Evolutionary conservation across 2,329 filamentous ascomycete genomes (phyloP), one percentile per base, ranked within the genome.

Genomic region (Fusarium abutilonis): DNA sequence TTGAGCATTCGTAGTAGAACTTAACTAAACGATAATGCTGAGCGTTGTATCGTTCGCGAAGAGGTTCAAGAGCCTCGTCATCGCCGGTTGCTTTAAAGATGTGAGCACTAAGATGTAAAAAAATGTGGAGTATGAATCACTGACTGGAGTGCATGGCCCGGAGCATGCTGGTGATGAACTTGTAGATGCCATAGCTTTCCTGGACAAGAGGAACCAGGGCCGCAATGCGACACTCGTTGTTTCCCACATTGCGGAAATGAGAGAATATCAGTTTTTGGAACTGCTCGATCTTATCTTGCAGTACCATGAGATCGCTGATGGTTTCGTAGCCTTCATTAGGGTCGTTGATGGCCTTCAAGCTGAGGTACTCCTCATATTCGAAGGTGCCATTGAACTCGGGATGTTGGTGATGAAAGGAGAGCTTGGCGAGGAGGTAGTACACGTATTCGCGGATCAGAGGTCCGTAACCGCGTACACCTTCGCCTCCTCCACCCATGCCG

Each of bases 1-100:
- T 99, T 10, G 95, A 97, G 78, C 95, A 99, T 78, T 99, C 95
- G 77, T 98, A 98, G 79, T 99, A 99, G 79, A 98, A 99, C 73
- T 96, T 95, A 73, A 97, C 91, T 14, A 99, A 85, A 15, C 95
- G 91, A 80, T 98, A 94, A 76, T 99, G 95, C 73, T 98, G 95
- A 13, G 95, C 93, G 75, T 97, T 90, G 75, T 98, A 99, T 71
- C 94, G 86, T 61, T 89, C 86, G 54, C 94, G 89, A 7, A 99
- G 85, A 1, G 94, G 95, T 65, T 93, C 89, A 42, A 99, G 83
- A 7, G 93, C 94, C 58, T 97, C 95, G 63, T 96, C 91, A 70
- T 99, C 95, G 52, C 95, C 94, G 11, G 95, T 95, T 42, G 92
- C 90, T 90, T 56, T 35, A 42, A 10, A 21, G n/a, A 13, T 42